Conservation (phyloP, 768 basidiomycete genomes). For the Auricularia cornea region DNA sequence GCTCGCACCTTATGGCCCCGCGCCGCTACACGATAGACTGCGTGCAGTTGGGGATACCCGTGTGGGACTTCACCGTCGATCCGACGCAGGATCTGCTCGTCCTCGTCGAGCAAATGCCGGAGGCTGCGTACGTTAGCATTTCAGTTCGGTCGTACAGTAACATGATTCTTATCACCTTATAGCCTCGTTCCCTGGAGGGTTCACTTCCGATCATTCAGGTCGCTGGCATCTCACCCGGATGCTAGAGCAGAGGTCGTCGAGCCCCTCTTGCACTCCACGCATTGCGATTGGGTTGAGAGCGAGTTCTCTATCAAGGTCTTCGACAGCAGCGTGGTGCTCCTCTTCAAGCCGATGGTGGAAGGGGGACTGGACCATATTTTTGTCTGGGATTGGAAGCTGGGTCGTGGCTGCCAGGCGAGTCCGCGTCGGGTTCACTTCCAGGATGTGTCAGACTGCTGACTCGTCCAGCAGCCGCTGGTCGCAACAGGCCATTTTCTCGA, state of each 20-base stretch:
- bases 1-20: not conserved
- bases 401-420: not conserved
- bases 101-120: constrained; percentile 15
- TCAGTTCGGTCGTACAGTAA: too few relatives aligned
- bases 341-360: not conserved
- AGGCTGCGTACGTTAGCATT: not conserved
- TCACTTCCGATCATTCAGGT: not conserved
- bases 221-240: not conserved
- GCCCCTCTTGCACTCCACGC: not conserved
- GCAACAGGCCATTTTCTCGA: not conserved
- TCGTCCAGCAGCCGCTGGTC: not conserved
- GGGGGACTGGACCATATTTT: not conserved
- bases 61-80: constrained; percentile 31
- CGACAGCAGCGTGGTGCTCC: not conserved
- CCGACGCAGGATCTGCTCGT: constrained; percentile 28
- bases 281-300: not conserved
- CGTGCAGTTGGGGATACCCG: constrained; percentile 16
- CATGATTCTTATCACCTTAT: too few relatives aligned
- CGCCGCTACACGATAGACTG: not conserved
- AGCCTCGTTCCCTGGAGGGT: not conserved
- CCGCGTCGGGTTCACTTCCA: too few relatives aligned
- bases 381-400: not conserved
- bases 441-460: too few relatives aligned
- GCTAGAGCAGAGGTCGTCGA: not conserved
- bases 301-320: not conserved